Percentiles rank a stretch among this genome's conserved stretches.
Conservation (phyloP, 768 basidiomycete genomes). For the Pleurotus platypus region DNA sequence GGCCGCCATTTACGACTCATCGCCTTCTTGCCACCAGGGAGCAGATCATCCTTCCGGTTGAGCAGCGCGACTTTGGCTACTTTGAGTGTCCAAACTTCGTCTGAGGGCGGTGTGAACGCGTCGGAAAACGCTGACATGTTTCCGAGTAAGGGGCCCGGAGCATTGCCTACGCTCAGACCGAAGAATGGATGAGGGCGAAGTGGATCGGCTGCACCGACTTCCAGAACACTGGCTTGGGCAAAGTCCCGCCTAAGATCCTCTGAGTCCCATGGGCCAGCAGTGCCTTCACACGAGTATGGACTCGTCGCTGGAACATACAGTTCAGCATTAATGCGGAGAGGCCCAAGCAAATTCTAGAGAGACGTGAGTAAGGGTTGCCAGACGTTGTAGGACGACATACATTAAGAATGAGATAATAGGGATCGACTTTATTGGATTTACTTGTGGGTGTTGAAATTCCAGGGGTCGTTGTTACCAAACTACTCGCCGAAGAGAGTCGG, state of each 20-base stretch:
- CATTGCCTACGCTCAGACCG: conserved; percentile 31
- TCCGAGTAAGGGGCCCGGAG: conserved; percentile 22
- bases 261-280: conserved; percentile 63
- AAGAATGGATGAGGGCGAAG: conserved; percentile 33
- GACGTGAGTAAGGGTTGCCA: conserved; percentile 7
- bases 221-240: conserved; percentile 52
- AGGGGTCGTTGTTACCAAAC: conserved; percentile 11
- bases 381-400: conserved; percentile 35
- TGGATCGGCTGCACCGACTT: conserved; percentile 43
- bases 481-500: conserved; percentile 34
- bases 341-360: conserved; percentile 58
- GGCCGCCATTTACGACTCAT: conserved; percentile 83
- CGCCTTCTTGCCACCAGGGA: conserved; percentile 75
- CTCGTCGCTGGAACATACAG: conserved; percentile 52
- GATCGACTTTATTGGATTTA: conserved; percentile 75
- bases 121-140: conserved; percentile 22
- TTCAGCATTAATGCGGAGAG: conserved; percentile 66
- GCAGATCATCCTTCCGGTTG: conserved; percentile 74
- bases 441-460: conserved; percentile 39
- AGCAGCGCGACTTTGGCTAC: conserved; percentile 81
- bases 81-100: conserved; percentile 49
- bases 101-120: conserved; percentile 14
- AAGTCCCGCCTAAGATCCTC: conserved; percentile 64
- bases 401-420: conserved; percentile 86
- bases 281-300: conserved; percentile 69